Percentiles rank a stretch among this genome's conserved stretches.
These are phyloP conservation scores for Fusarium sp. DNA, from an alignment of 2,329 filamentous ascomycete genomes.

Conservation along the genomic window DNA sequence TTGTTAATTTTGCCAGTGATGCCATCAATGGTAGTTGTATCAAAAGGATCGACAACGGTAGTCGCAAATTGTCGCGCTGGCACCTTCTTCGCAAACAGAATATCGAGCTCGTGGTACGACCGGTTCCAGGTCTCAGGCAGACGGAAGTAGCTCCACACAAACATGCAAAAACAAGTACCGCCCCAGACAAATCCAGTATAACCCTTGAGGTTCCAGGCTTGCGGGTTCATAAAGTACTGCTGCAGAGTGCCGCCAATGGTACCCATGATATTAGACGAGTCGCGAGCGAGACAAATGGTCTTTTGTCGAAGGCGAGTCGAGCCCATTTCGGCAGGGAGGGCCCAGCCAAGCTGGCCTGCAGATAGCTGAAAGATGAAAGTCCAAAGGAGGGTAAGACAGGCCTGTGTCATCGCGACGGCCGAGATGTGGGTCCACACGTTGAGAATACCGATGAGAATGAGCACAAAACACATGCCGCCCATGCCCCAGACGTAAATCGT, in stretches of 20 bases:
- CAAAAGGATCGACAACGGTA: constrained; percentile 10
- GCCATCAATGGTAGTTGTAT: not conserved
- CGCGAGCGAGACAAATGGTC: constrained; percentile 46
- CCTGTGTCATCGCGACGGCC: constrained; percentile 47
- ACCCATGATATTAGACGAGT: constrained; percentile 30
- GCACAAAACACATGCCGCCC: constrained; percentile 50
- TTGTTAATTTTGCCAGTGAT: not conserved
- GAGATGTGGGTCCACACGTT: constrained; percentile 45
- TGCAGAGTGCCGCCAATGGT: constrained; percentile 40
- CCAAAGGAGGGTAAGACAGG: constrained; percentile 47
- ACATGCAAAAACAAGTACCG: constrained; percentile 28
- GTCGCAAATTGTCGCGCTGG: constrained; percentile 14
- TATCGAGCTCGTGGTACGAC: constrained; percentile 19
- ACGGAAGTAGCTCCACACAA: constrained; percentile 56
- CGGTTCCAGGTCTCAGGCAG: constrained; percentile 58
- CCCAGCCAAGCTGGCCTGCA: constrained; percentile 51
- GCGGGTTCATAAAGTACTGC: constrained; percentile 51
- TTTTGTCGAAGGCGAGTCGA: constrained; percentile 46
- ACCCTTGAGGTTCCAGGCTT: constrained; percentile 51
- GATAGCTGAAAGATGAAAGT: constrained; percentile 50
- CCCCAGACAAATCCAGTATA: constrained; percentile 50
- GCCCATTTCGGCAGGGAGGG: constrained; percentile 47
- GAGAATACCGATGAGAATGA: constrained; percentile 56
- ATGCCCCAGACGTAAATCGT: constrained; percentile 57
- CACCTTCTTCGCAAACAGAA: constrained; percentile 16